phyloP scores from a whole-genome alignment of 2,329 filamentous ascomycete genomes.

The Phaeophleospora eucalypticola region DNA sequence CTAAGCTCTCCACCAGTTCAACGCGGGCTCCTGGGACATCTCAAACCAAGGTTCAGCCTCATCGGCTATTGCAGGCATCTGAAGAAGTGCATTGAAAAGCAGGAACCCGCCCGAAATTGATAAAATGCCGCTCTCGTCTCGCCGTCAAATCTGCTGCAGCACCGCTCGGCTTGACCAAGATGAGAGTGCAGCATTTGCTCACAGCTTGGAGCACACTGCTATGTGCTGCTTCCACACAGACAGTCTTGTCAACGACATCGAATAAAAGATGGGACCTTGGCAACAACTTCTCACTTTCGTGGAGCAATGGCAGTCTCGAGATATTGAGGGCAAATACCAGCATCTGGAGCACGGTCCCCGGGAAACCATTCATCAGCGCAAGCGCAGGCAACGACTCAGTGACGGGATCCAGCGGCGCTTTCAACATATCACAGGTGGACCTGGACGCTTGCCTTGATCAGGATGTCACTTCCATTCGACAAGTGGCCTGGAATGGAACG shows the following conservation, averaged over 20 bases:
- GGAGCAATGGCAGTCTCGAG: slow-evolving; percentile 11
- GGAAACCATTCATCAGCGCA: slow-evolving; percentile 25
- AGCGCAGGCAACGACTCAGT: slow-evolving; percentile 25
- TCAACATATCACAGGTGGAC: slow-evolving; percentile 26
- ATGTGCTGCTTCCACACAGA: background rate
- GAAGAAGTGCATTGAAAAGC: background rate
- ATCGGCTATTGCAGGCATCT: background rate
- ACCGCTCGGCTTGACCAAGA: background rate
- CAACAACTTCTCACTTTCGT: slow-evolving; percentile 12
- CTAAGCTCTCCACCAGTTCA: background rate
- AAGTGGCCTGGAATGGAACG: slow-evolving; percentile 14
- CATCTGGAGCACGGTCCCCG: slow-evolving; percentile 21
- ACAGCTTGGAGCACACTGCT: background rate
- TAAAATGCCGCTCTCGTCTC: background rate
- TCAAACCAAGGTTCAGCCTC: background rate
- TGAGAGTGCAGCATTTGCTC: background rate
- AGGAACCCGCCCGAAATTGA: background rate
- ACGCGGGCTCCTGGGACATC: background rate
- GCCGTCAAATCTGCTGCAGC: background rate
- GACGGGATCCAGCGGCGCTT: slow-evolving; percentile 22
- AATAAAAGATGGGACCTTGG: slow-evolving; percentile 8
- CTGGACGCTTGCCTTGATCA: slow-evolving; percentile 22
- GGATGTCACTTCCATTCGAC: slow-evolving; percentile 18
- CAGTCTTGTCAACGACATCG: background rate
- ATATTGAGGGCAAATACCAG: slow-evolving; percentile 14